Conservation (phyloP, 805 yeast species). For the Zygosaccharomyces lentus region DNA sequence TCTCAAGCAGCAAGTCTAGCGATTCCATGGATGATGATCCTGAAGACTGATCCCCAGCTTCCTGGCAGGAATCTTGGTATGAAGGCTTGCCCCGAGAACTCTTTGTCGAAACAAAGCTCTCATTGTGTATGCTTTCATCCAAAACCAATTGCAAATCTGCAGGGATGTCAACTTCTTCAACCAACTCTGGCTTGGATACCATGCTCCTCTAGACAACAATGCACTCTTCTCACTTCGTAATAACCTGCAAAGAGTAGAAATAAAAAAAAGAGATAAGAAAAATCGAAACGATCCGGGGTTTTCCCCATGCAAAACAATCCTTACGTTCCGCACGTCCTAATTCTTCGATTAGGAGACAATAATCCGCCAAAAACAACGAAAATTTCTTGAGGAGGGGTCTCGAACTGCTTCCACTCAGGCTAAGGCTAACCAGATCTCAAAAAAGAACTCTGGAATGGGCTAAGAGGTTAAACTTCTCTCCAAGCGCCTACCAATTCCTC, state of each 20-base stretch:
- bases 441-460: not conserved
- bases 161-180: constrained; percentile 31
- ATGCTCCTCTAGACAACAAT: constrained; percentile 6
- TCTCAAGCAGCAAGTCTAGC: constrained; percentile 38
- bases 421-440: not conserved
- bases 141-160: constrained; percentile 24
- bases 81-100: constrained; percentile 2
- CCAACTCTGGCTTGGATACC: constrained; percentile 8
- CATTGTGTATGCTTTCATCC: constrained; percentile 7
- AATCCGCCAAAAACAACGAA: not conserved
- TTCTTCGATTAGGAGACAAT: constrained; percentile 2
- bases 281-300: not conserved
- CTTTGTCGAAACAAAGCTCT: constrained; percentile 1
- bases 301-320: not conserved
- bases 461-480: not conserved
- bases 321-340: not conserved
- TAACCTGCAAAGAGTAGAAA: not conserved
- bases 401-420: constrained; percentile 1
- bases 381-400: not conserved
- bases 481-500: not conserved
- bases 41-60: constrained; percentile 13
- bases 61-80: not conserved
- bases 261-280: not conserved
- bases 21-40: constrained; percentile 37
- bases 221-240: not conserved